Base-by-base conservation (phyloP, 2,329 filamentous ascomycete species). In the Helotiales sp. region DNA sequence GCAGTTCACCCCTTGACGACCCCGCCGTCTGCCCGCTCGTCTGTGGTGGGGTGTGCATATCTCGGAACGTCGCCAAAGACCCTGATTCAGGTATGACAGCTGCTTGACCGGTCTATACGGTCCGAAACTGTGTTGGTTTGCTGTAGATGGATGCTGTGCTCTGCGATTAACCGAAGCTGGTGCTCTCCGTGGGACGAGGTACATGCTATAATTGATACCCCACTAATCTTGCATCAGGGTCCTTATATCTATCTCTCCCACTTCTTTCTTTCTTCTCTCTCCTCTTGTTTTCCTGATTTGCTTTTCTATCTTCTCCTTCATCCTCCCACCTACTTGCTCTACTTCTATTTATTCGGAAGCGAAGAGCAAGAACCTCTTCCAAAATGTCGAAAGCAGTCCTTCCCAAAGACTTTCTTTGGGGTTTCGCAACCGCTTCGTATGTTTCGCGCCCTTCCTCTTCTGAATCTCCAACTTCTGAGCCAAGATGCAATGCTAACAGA, bases 401-500 rank as follows among this genome's bases (percentile, higher is more conserved):
- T 55, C 86, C 86, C 36, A 79, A 81, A 55, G 87, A 90, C 72
- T 91, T 93, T 73, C 75, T 85, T 60, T 92, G 88, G 89, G 89
- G 89, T 54, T 92, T 91, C 74, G 89, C 89, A 68, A 93, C 89
- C 36, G 89, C 89, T 61, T 80, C 85, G 86, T 89, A 75, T 72
- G 81, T 78, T 17, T 5, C 15, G 22, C n/a, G 22, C n/a, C 2
- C 27, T 34, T 19, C 25, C 22, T n/a, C 36, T n/a, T n/a, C n/a
- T n/a, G 19, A 54, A 48, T 48, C 25, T 33, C 40, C 38, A 34
- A 29, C 19, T 30, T 38, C 22, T 47, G 22, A 52, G 31, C 10
- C 24, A 15, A 25, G 46, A 7, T 54, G 27, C 51, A 36, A 46
- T 22, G 22, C 30, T 47, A 22, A 25, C 52, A 2, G 10, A 15